phyloP scores from a whole-genome alignment of 192 early-diverging fungal species.

The Gonapodya prolifera region DNA sequence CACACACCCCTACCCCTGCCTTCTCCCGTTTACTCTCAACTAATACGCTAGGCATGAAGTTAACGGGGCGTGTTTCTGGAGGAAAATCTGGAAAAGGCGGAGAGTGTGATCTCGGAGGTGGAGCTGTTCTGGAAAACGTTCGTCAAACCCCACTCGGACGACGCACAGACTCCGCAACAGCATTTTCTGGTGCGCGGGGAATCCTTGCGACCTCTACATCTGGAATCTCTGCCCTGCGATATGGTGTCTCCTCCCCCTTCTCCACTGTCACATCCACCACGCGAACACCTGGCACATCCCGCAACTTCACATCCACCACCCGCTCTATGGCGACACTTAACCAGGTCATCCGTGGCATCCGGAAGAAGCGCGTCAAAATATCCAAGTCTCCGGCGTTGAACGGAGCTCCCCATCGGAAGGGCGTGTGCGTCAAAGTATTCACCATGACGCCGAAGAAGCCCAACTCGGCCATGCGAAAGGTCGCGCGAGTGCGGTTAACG shows the following conservation, averaged over 20 bases:
- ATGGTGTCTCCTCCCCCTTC: too few relatives aligned
- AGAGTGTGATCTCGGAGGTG: too few relatives aligned
- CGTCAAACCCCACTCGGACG: too few relatives aligned
- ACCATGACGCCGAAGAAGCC: slow-evolving; percentile 96
- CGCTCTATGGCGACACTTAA: slow-evolving; percentile 60
- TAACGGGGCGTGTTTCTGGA: too few relatives aligned
- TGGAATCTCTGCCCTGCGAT: neutral
- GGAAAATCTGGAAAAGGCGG: too few relatives aligned
- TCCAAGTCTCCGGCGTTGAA: slow-evolving; percentile 75
- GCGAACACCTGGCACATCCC: neutral
- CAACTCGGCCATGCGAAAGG: slow-evolving; percentile 93
- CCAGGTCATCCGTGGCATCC: slow-evolving; percentile 77
- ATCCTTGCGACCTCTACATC: neutral
- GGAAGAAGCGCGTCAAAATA: slow-evolving; percentile 51
- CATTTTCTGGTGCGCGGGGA: neutral
- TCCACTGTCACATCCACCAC: too few relatives aligned
- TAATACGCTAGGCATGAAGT: too few relatives aligned
- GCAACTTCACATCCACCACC: neutral
- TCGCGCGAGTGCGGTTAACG: slow-evolving; percentile 81
- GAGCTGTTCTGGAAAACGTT: too few relatives aligned
- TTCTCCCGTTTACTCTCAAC: too few relatives aligned
- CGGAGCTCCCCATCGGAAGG: slow-evolving; percentile 75
- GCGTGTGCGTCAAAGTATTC: slow-evolving; percentile 91
- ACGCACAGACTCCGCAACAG: neutral
- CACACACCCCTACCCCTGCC: too few relatives aligned